Evolutionary conservation across 1,284 basidiomycete species (phyloP).

Genomic region (Phellinidium pouzarii): DNA sequence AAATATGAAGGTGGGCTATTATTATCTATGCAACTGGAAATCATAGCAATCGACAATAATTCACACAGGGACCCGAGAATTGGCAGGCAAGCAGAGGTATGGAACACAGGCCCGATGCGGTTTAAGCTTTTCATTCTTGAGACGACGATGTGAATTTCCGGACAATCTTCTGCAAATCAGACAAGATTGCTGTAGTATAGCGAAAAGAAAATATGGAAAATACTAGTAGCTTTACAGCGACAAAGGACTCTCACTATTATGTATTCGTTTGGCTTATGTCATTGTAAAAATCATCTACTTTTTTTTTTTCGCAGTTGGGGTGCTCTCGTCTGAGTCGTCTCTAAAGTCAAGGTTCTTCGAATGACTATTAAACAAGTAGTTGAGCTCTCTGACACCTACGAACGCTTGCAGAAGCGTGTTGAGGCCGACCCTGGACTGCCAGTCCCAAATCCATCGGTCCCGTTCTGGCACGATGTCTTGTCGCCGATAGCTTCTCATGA

Average conservation of each 20-base stretch:
- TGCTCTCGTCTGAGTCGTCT: no score
- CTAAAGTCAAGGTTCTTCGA: constrained; percentile 18
- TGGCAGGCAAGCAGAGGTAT: background rate
- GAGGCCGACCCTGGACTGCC: constrained; percentile 52
- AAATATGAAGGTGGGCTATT: constrained; percentile 32
- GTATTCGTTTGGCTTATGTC: no score
- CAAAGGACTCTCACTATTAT: no score
- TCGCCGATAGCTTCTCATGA: constrained; percentile 42
- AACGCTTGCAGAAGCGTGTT: constrained; percentile 24
- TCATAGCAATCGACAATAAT: background rate
- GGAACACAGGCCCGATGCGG: background rate
- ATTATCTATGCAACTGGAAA: background rate
- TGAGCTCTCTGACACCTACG: constrained; percentile 20
- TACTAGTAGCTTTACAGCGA: no score
- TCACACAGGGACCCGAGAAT: background rate
- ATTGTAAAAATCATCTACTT: no score
- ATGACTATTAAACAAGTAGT: constrained; percentile 17
- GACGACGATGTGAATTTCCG: no score
- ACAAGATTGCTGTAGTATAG: no score
- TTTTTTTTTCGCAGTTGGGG: no score
- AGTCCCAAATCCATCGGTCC: constrained; percentile 40
- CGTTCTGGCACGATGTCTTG: constrained; percentile 56
- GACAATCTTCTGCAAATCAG: no score
- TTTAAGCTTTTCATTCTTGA: background rate
- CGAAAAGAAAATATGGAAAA: no score